Evolutionary conservation across 345 rosid species (phyloP), one percentile per base, ranked within the genome.

Genomic region (Cardamine resedifolia): DNA sequence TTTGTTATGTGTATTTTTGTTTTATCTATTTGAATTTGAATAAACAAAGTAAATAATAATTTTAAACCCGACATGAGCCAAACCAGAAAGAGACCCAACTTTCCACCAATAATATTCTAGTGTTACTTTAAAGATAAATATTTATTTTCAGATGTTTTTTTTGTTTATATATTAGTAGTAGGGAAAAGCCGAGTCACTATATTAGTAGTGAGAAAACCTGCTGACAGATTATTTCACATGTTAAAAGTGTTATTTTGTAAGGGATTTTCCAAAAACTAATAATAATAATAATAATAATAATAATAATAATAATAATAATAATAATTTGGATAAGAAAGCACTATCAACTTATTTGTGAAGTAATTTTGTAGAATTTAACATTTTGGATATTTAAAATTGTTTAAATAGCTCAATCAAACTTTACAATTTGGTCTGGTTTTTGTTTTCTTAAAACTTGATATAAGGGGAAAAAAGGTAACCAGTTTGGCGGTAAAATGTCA

Each of bases 401-500:
- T 27, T 44, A 5, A 26, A 9, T 27, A 4, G 4, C 36, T 41
- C 21, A 5, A 23, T 45, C 34, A 33, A 31, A 57, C 31, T 10
- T 28, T 7, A 43, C 18, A 9, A 41, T 33, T 47, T 34, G n/a
- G 10, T 21, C 7, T 38, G 5, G 10, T 18, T 24, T 58, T 58
- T 20, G 10, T 71, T 59, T 14, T 39, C 18, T 28, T 18, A 20
- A 70, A 28, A 7, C 18, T 44, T 8, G n/a, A 16, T 51, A 59
- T 58, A 56, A 21, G 1, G 3, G 1, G 18, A 70, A 68, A 30
- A 43, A 31, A 30, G 19, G 10, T 45, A 50, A 58, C 58, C 10
- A 58, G 20, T 53, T 80, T 82, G 76, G 80, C 74, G 70, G 85
- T 56, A 75, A 80, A 47, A 21, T 58, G 78, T 84, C 80, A 80